Base-by-base conservation (phyloP, 139 green algal genomes). In the Closterium sp. region DNA sequence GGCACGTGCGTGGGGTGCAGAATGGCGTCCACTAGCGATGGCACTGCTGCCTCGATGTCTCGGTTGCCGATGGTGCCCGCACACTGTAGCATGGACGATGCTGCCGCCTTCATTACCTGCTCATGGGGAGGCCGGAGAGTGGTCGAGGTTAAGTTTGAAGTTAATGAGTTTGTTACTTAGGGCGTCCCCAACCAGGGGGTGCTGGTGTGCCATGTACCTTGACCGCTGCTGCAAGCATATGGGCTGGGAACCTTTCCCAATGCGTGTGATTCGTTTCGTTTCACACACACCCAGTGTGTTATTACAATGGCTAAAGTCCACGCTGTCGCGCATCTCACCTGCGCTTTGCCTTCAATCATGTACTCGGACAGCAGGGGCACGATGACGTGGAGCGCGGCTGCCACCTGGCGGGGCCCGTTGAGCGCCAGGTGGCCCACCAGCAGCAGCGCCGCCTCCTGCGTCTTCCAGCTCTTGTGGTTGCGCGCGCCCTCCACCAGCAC, bases 21-120 rank as follows among this genome's bases (percentile, higher is more conserved):
- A 22, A 94, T 92, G 45, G 89, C 86, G 28, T 50, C 45, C n/a
- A 96, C 85, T 22, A 96, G 90, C 9, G 70, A 70, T 27, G 89
- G 89, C 24, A 96, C 86, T 70, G 94, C 89, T 24, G 88, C 88
- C 84, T 95, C 93, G 21, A 96, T 91, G 70, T 96, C 94, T 31
- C 87, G 30, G 93, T 96, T 96, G 87, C 89, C 90, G 11, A 93
- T 62, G 86, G 93, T 95, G 31, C 84, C 91, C 6, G 92, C 45
- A 50, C 45, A 89, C 38, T 90, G 38, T 24, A 93, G 31, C 86
- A 85, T 92, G 32, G 79, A n/a, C 21, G 24, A 28, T 31, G 89
- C 38, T 27, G 92, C 92, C 27, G 88, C 89, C 88, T 94, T 92
- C 62, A 90, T 92, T 22, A 94, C 91, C 30, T 94, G 86, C 86